A percentile compares a stretch with the other conserved stretches of the same genome.
phyloP scores from a whole-genome alignment of 208 protist genomes.

The Acanthamoeba castellanii region DNA sequence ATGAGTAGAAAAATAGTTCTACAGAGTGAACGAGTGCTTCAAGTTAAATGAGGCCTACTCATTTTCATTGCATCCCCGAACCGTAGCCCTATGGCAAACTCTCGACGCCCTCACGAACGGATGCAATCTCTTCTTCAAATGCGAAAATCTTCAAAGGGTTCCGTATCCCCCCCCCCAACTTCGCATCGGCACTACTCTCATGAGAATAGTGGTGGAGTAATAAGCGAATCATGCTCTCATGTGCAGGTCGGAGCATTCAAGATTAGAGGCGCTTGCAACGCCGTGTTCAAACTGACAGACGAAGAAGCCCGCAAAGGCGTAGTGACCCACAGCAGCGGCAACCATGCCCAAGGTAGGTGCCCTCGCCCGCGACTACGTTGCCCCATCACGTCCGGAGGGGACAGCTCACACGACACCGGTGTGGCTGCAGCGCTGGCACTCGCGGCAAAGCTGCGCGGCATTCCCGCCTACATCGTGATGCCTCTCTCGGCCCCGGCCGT shows the following conservation, averaged over 20 bases:
- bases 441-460: conserved; percentile 79
- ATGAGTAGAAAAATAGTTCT: too few species aligned
- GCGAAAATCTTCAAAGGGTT: conserved; percentile 86
- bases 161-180: conserved; percentile 8
- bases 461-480: conserved; percentile 87
- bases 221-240: background rate
- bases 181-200: too few species aligned
- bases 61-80: too few species aligned
- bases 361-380: conserved; percentile 66
- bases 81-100: too few species aligned
- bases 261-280: conserved; percentile 88
- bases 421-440: conserved; percentile 83
- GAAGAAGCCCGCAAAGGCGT: conserved; percentile 83
- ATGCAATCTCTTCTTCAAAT: conserved; percentile 82
- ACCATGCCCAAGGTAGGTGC: conserved; percentile 82
- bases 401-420: too few species aligned
- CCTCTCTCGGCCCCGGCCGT: conserved; percentile 86
- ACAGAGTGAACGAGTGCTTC: too few species aligned
- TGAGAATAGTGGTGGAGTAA: too few species aligned
- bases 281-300: conserved; percentile 81
- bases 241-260: conserved; percentile 89
- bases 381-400: background rate
- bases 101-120: conserved; percentile 72
- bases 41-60: too few species aligned
- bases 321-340: conserved; percentile 86